Conservation (phyloP, 2,329 filamentous ascomycete genomes). For the Nothophoma quercina region DNA sequence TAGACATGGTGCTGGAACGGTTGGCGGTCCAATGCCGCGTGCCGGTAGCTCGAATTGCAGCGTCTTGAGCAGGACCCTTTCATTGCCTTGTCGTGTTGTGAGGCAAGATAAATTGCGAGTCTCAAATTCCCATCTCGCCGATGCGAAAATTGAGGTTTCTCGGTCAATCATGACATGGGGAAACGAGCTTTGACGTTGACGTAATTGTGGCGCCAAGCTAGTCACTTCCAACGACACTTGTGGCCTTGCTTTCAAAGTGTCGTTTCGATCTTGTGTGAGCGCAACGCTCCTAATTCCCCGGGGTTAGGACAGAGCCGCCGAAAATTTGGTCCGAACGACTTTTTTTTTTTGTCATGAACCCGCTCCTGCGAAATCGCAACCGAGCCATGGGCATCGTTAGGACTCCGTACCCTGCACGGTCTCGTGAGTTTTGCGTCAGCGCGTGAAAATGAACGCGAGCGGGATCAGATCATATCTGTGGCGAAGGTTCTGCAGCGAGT, state of each 20-base stretch:
- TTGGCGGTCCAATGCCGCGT: neutral
- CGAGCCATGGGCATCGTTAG: neutral
- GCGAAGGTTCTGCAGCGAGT: constrained; percentile 8
- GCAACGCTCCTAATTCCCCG: neutral
- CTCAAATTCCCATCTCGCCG: constrained; percentile 18
- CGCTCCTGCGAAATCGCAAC: neutral
- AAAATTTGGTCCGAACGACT: neutral
- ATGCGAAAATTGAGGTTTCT: constrained; percentile 22
- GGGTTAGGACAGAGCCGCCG: neutral
- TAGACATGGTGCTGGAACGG: neutral
- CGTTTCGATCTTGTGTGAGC: neutral
- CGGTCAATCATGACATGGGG: constrained; percentile 23
- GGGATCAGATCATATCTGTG: constrained; percentile 12
- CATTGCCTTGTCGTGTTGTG: neutral
- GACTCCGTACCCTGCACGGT: too few species aligned
- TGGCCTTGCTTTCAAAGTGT: neutral
- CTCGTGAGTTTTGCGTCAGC: neutral
- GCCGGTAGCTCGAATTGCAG: neutral
- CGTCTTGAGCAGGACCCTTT: neutral
- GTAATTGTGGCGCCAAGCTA: constrained; percentile 25
- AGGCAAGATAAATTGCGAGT: constrained; percentile 13
- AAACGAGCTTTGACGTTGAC: constrained; percentile 25
- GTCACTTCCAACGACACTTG: neutral
- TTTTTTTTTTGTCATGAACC: neutral
- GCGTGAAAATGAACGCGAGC: constrained; percentile 1